These are phyloP conservation scores for Phytophthora tubulina DNA, from an alignment of 352 stramenopile species.

Conservation along the genomic window DNA sequence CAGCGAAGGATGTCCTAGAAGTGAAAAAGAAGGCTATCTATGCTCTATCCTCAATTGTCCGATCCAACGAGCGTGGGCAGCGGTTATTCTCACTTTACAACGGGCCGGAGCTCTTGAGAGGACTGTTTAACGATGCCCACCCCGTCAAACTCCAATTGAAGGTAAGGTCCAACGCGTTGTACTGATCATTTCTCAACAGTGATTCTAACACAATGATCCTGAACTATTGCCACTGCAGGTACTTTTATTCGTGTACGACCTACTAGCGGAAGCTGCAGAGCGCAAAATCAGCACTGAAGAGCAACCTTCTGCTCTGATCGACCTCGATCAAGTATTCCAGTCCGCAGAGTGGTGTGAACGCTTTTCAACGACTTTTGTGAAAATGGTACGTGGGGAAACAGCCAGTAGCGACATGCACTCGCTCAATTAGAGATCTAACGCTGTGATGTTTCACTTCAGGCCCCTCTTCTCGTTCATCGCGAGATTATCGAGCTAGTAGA, in stretches of 20 bases:
- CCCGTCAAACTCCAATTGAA: conserved; percentile 73
- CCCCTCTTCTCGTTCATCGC: conserved; percentile 45
- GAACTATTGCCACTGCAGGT: conserved; percentile 37
- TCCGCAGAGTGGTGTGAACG: conserved; percentile 67
- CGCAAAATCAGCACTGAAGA: conserved; percentile 21
- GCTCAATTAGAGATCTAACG: neutral
- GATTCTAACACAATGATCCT: neutral
- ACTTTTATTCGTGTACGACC: conserved; percentile 76
- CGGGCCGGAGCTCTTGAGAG: conserved; percentile 47
- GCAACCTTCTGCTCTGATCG: conserved; percentile 40
- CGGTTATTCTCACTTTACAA: conserved; percentile 66
- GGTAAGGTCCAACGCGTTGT: conserved; percentile 33
- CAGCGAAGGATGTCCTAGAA: conserved; percentile 56
- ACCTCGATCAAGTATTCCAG: conserved; percentile 60
- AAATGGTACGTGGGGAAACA: conserved; percentile 45
- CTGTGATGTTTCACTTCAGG: conserved; percentile 34
- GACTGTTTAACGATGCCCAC: conserved; percentile 55
- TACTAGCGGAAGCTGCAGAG: conserved; percentile 57
- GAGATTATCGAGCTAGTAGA: conserved; percentile 68
- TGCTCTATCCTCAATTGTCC: conserved; percentile 76
- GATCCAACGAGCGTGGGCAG: conserved; percentile 74
- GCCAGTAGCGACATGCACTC: neutral
- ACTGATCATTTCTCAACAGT: neutral
- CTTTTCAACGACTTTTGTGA: conserved; percentile 59
- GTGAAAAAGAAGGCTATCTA: conserved; percentile 90